Evolutionary conservation across 345 rosid genomes (phyloP).

Genomic region (Conringia planisiliqua): DNA sequence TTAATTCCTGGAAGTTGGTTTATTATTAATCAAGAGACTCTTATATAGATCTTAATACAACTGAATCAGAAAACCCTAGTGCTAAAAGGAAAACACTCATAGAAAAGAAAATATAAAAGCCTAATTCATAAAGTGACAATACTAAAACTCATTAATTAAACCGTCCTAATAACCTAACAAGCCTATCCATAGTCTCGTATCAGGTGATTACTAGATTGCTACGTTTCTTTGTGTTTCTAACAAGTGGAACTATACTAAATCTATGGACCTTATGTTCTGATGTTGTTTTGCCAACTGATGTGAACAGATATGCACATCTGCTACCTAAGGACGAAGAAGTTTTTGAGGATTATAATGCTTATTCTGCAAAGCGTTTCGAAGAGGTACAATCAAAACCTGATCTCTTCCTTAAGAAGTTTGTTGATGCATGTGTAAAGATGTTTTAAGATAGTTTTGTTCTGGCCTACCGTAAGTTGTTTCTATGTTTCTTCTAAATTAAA

Average conservation of each 20-base stretch:
- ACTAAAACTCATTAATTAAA: too few relatives aligned
- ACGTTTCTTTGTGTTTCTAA: slow-evolving; percentile 9
- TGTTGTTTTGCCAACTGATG: slow-evolving; percentile 4
- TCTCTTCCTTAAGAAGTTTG: background rate
- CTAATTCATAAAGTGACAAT: too few relatives aligned
- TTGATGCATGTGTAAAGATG: slow-evolving; percentile 8
- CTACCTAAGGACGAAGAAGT: slow-evolving; percentile 91
- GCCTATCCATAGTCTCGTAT: too few relatives aligned
- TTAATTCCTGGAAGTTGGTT: too few relatives aligned
- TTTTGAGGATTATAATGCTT: slow-evolving; percentile 69
- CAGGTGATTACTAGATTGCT: background rate
- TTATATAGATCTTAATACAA: too few relatives aligned
- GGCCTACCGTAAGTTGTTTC: slow-evolving; percentile 1
- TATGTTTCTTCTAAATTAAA: background rate
- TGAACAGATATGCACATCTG: slow-evolving; percentile 82
- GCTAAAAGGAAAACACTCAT: too few relatives aligned
- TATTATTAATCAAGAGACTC: too few relatives aligned
- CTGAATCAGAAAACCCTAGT: too few relatives aligned
- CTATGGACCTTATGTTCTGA: slow-evolving; percentile 4
- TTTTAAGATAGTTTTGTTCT: slow-evolving; percentile 10
- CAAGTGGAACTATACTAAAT: background rate
- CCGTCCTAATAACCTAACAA: too few relatives aligned
- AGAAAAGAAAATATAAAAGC: too few relatives aligned
- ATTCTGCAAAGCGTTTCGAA: slow-evolving; percentile 75
- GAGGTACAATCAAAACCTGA: slow-evolving; percentile 51